These are phyloP conservation scores for Pyrus bretschneideri DNA, from an alignment of 306 rosid species.

Conservation along the genomic window DNA sequence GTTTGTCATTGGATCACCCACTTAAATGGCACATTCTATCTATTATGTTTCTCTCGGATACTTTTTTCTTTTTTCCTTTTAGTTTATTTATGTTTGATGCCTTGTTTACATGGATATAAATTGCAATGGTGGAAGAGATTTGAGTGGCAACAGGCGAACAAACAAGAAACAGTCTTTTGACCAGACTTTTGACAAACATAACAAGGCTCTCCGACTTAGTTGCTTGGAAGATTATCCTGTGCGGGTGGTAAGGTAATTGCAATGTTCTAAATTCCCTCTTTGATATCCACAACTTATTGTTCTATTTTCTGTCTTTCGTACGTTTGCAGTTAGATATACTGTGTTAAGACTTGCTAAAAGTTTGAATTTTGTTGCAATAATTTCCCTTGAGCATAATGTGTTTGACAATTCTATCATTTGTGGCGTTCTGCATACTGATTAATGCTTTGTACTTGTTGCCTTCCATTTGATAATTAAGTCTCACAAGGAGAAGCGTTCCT, in stretches of 20 bases:
- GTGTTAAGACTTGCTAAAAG: background rate
- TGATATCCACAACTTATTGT: background rate
- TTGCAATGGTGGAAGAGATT: conserved; percentile 77
- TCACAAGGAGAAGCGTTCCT: conserved; percentile 69
- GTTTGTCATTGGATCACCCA: conserved; percentile 16
- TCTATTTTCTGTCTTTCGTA: background rate
- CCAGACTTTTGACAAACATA: conserved; percentile 55
- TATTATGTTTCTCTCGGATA: too few species aligned
- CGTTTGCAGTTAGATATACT: background rate
- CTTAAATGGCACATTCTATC: background rate
- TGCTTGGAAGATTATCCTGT: conserved; percentile 74
- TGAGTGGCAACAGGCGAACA: conserved; percentile 61
- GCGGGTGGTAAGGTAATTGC: conserved; percentile 64
- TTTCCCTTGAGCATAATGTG: background rate
- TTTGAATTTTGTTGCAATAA: background rate
- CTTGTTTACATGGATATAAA: conserved; percentile 2
- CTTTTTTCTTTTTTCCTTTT: background rate
- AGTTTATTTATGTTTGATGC: background rate
- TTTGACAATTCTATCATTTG: background rate
- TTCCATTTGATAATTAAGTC: conserved; percentile 33
- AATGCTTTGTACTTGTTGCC: background rate
- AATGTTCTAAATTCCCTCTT: background rate
- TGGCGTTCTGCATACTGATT: background rate
- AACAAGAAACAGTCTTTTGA: conserved; percentile 57
- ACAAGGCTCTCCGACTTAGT: conserved; percentile 59